A percentile compares a stretch with the other conserved stretches of the same genome.
phyloP scores from a whole-genome alignment of 208 protist genomes.

The Wallacemonas rigidus region DNA sequence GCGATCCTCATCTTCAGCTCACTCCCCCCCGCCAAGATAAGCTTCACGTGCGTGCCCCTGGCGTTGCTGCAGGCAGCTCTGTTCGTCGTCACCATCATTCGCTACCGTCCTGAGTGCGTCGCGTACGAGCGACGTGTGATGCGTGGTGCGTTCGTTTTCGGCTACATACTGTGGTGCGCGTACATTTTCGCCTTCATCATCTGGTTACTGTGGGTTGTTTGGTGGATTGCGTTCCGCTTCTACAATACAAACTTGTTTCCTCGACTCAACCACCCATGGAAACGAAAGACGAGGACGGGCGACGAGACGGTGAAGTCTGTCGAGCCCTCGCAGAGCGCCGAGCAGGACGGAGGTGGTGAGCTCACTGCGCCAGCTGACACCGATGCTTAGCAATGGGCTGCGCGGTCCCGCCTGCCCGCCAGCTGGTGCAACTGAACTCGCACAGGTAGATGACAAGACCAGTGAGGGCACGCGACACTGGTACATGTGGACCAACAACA shows the following conservation, averaged over 20 bases:
- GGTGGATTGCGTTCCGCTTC: constrained; percentile 19
- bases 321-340: neutral
- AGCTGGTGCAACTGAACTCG: too few relatives aligned
- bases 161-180: constrained; percentile 37
- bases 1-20: constrained; percentile 23
- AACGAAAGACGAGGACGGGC: neutral
- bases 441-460: too few relatives aligned
- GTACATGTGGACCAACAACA: too few relatives aligned
- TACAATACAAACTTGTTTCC: constrained; percentile 30
- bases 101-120: constrained; percentile 1
- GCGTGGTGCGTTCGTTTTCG: constrained; percentile 37
- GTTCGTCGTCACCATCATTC: constrained; percentile 24
- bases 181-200: constrained; percentile 35
- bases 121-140: constrained; percentile 9
- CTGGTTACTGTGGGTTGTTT: constrained; percentile 44
- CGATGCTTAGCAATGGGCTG: too few relatives aligned
- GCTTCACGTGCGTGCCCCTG: constrained; percentile 36
- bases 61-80: constrained; percentile 35
- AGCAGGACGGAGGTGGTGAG: neutral
- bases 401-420: too few relatives aligned
- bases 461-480: too few relatives aligned
- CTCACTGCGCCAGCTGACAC: too few relatives aligned
- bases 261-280: constrained; percentile 27
- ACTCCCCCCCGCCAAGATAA: constrained; percentile 27
- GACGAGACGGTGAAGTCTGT: neutral